phyloP scores from a whole-genome alignment of 768 basidiomycete species.

The Dentipellis fragilis region DNA sequence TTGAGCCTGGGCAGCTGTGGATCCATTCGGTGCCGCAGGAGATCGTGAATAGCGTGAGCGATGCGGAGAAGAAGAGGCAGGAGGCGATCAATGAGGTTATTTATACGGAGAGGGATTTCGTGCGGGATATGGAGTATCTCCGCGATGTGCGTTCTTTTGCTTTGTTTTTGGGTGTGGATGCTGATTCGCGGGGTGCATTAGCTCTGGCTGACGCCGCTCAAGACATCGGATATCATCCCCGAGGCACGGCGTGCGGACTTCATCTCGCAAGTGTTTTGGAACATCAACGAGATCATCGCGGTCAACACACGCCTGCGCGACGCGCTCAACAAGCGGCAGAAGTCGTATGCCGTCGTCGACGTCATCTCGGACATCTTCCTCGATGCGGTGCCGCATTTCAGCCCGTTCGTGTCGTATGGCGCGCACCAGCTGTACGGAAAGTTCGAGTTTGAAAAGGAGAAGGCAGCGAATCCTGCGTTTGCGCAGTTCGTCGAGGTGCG shows the following conservation, averaged over 20 bases:
- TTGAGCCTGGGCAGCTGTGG: slow-evolving; percentile 85
- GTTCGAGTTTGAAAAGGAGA: slow-evolving; percentile 99
- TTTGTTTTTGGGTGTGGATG: background rate
- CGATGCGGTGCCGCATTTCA: slow-evolving; percentile 79
- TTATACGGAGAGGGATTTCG: slow-evolving; percentile 94
- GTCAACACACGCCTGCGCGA: slow-evolving; percentile 91
- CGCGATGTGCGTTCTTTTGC: slow-evolving; percentile 59
- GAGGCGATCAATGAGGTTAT: slow-evolving; percentile 98
- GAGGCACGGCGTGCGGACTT: slow-evolving; percentile 71
- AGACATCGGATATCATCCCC: slow-evolving; percentile 69
- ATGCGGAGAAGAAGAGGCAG: slow-evolving; percentile 89
- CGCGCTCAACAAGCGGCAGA: slow-evolving; percentile 89
- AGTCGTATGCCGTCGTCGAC: slow-evolving; percentile 88
- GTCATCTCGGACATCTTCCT: slow-evolving; percentile 85
- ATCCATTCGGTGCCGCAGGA: slow-evolving; percentile 94
- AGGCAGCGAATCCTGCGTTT: slow-evolving; percentile 84
- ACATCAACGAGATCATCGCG: slow-evolving; percentile 83
- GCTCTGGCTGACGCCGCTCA: slow-evolving; percentile 86
- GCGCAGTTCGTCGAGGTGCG: slow-evolving; percentile 90
- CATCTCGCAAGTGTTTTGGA: slow-evolving; percentile 95
- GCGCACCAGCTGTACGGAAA: slow-evolving; percentile 97
- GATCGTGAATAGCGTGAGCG: slow-evolving; percentile 85
- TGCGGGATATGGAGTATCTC: slow-evolving; percentile 95
- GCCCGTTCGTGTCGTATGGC: slow-evolving; percentile 91
- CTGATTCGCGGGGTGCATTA: background rate